phyloP scores from a whole-genome alignment of 1,284 basidiomycete species.

The Waitea zeae region DNA sequence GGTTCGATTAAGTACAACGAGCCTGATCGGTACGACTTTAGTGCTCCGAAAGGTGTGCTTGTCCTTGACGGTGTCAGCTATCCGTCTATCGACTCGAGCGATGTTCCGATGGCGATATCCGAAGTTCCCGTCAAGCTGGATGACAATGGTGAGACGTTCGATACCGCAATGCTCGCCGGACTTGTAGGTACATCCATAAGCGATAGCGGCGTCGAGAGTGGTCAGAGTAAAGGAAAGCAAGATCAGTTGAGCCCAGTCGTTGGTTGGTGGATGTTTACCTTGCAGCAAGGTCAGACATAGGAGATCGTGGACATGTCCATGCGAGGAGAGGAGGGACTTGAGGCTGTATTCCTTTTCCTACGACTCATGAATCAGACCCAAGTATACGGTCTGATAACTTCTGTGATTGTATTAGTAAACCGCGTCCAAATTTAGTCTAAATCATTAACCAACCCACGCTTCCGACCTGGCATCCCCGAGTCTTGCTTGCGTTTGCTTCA shows the following conservation, averaged over 20 bases:
- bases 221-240: not conserved
- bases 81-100: slow-evolving; percentile 13
- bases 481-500: too few species aligned
- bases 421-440: too few species aligned
- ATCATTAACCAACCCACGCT: too few species aligned
- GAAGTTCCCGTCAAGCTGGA: slow-evolving; percentile 20
- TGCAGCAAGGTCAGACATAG: too few species aligned
- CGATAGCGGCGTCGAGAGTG: not conserved
- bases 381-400: too few species aligned
- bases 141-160: slow-evolving; percentile 17
- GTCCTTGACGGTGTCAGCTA: slow-evolving; percentile 19
- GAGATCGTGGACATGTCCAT: too few species aligned
- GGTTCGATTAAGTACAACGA: not conserved
- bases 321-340: too few species aligned
- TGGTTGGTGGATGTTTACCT: not conserved
- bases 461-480: too few species aligned
- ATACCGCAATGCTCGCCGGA: not conserved
- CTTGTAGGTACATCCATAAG: not conserved
- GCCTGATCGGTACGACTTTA: not conserved
- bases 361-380: too few species aligned
- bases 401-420: too few species aligned
- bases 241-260: not conserved
- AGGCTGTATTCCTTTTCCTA: too few species aligned
- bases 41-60: slow-evolving; percentile 7
- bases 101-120: slow-evolving; percentile 18